A percentile compares a stretch with the other conserved stretches of the same genome.
These are phyloP conservation scores for barrel medic (Medicago truncatula) DNA, from an alignment of 306 rosid genomes.

Conservation along the genomic window DNA sequence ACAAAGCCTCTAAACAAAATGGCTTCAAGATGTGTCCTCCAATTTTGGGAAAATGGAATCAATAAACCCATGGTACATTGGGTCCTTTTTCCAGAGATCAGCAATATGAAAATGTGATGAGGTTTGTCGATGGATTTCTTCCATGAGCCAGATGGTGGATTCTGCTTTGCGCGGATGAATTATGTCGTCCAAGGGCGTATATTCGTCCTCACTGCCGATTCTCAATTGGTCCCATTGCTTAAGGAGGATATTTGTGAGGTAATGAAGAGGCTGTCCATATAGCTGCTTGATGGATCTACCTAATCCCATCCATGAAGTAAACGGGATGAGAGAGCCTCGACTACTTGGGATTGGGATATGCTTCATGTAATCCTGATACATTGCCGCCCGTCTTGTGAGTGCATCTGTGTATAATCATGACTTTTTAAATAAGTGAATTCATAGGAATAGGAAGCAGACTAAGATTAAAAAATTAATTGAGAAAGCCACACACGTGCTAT, in stretches of 20 bases:
- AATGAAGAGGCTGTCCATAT: conserved; percentile 91
- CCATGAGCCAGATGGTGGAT: conserved; percentile 81
- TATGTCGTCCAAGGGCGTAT: conserved; percentile 66
- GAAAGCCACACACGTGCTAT: neutral
- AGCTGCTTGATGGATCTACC: conserved; percentile 83
- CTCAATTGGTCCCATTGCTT: conserved; percentile 90
- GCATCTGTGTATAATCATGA: conserved; percentile 51
- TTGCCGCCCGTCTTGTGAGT: conserved; percentile 72
- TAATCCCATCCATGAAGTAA: conserved; percentile 81
- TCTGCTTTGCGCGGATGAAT: conserved; percentile 93
- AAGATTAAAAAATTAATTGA: neutral
- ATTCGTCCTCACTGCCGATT: conserved; percentile 65
- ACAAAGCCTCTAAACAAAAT: conserved; percentile 33
- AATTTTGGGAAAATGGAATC: conserved; percentile 79
- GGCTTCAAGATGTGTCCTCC: conserved; percentile 46
- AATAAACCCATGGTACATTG: conserved; percentile 64
- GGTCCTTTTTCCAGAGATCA: conserved; percentile 72
- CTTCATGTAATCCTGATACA: conserved; percentile 96
- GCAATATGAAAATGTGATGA: conserved; percentile 73
- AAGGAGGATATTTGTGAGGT: conserved; percentile 83
- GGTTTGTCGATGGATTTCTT: conserved; percentile 90
- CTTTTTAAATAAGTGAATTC: conserved; percentile 12
- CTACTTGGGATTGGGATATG: conserved; percentile 72
- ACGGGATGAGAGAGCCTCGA: conserved; percentile 86
- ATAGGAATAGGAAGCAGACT: conserved; percentile 11